Percentiles rank a stretch among this genome's conserved stretches.
Conservation (phyloP, 2,329 filamentous ascomycete genomes). For the Thelonectria blattea region DNA sequence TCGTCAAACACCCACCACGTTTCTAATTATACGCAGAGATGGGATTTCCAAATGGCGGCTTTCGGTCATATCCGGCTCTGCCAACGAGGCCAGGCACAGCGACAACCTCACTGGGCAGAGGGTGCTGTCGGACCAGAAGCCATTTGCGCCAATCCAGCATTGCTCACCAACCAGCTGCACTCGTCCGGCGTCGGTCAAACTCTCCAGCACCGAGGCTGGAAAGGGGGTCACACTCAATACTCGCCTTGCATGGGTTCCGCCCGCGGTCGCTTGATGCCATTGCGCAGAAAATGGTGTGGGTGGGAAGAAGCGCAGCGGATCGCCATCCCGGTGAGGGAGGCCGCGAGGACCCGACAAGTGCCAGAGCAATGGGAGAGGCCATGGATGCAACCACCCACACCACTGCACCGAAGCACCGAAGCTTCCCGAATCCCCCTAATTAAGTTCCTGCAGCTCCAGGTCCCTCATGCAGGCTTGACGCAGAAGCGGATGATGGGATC, state of each 20-base stretch:
- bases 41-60: neutral
- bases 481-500: neutral
- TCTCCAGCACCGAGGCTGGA: too few species aligned
- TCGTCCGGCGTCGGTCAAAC: neutral
- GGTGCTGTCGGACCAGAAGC: neutral
- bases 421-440: neutral
- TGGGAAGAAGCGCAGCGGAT: neutral
- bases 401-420: too few species aligned
- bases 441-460: neutral
- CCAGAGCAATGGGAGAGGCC: neutral
- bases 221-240: neutral
- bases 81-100: constrained; percentile 2
- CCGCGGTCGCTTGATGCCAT: neutral
- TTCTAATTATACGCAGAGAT: constrained; percentile 19
- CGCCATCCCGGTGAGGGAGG: neutral
- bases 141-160: neutral
- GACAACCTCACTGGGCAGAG: constrained; percentile 1
- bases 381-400: neutral
- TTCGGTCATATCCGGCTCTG: constrained; percentile 4
- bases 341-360: neutral
- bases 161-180: neutral
- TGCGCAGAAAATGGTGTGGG: constrained; percentile 2
- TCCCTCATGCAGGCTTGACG: neutral
- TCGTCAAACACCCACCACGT: neutral
- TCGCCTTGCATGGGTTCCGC: constrained; percentile 1